Base-by-base conservation (phyloP, 75 land plant species). In the Sequoia sempervirens region DNA sequence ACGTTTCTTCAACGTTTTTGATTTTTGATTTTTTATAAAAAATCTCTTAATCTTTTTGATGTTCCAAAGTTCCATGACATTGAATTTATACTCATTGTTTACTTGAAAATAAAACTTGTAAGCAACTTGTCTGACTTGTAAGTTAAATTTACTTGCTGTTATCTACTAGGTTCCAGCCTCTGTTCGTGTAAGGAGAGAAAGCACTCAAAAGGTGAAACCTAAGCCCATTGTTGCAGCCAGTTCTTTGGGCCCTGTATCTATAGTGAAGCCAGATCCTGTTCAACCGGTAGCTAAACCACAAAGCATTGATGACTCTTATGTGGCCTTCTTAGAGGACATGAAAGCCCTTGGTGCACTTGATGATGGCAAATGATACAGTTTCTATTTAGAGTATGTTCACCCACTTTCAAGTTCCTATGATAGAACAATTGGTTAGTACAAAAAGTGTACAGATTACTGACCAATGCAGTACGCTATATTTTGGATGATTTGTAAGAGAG, bases 151-250 rank as follows among this genome's bases (percentile, higher is more conserved):
- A n/a, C n/a, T n/a, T n/a, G n/a, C n/a, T n/a, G n/a, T n/a, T n/a
- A n/a, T n/a, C n/a, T n/a, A n/a, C n/a, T n/a, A 98, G 99, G 93
- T 98, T 74, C 99, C 99, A 79, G 98, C 99, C 68, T 98, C 98
- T 83, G 99, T 96, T 37, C 92, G 95, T 83, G 97, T 98, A 50
- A 87, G 94, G 86, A 91, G 99, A 84, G 99, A 98, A 75, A 88
- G 88, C 75, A 79, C 56, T 17, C 92, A 88, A 30, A 96, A 96
- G 86, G 38, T 88, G 75, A 98, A 98, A 66, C 94, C 95, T 8
- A 96, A 93, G 86, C 34, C 96, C 36, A 80, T 85, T 26, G n/a
- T 82, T 66, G 34, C 85, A 76, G 8, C 75, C 78, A 14, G 84
- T 84, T 69, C 87, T 82, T 11, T 87, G 20, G 75, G 28, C 26